Percentiles rank a stretch among this genome's conserved stretches.
These are phyloP conservation scores for Penicillium sp. DNA, from an alignment of 2,329 filamentous ascomycete genomes.

Conservation along the genomic window DNA sequence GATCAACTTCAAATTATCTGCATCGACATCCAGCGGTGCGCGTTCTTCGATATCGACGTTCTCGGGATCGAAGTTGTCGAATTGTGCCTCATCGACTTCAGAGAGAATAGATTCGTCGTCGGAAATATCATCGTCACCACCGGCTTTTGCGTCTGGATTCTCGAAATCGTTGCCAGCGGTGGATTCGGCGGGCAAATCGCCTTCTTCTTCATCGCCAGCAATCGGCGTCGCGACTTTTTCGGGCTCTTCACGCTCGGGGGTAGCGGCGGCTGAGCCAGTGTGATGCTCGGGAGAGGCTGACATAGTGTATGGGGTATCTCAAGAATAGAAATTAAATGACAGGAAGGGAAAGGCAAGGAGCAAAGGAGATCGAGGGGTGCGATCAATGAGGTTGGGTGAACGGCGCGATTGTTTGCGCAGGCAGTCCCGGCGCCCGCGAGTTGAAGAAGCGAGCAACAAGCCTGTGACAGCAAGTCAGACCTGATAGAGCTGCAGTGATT, in stretches of 20 bases:
- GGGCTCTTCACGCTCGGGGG: constrained; percentile 24
- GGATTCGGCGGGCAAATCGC: constrained; percentile 7
- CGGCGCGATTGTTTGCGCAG: constrained; percentile 11
- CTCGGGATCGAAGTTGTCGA: constrained; percentile 62
- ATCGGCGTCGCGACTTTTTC: constrained; percentile 28
- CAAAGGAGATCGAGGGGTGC: background rate
- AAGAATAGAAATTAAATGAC: background rate
- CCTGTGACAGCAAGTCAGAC: background rate
- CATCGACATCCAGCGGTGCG: constrained; percentile 58
- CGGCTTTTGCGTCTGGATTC: constrained; percentile 18
- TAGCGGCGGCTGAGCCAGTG: constrained; percentile 20
- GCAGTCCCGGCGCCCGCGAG: background rate
- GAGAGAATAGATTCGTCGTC: constrained; percentile 63
- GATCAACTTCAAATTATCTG: constrained; percentile 59
- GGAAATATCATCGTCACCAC: constrained; percentile 46
- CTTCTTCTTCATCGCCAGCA: constrained; percentile 21
- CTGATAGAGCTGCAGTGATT: background rate
- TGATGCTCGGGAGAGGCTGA: constrained; percentile 39
- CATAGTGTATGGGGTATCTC: constrained; percentile 25
- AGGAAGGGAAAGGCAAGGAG: background rate
- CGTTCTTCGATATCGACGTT: constrained; percentile 61
- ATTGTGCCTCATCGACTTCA: constrained; percentile 64
- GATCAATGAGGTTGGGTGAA: constrained; percentile 7
- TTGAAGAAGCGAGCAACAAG: background rate
- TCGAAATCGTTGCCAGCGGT: constrained; percentile 21